Conservation (phyloP, 2,329 filamentous ascomycete species). For the Colletotrichum incanum region DNA sequence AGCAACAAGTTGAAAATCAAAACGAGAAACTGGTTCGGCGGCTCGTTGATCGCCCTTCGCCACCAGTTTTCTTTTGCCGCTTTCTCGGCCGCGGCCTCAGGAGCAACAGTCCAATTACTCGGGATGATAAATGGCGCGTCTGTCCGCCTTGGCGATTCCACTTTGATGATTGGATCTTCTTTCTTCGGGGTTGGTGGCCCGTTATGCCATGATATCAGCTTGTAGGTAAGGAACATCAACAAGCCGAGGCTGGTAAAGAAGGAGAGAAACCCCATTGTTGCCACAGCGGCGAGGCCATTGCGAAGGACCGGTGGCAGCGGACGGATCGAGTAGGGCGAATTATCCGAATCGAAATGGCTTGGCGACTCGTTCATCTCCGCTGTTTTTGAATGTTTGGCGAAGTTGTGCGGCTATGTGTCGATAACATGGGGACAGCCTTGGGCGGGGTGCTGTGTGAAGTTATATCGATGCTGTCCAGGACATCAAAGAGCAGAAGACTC, state of each 20-base stretch:
- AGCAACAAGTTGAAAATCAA: constrained; percentile 79
- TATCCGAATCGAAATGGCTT: constrained; percentile 48
- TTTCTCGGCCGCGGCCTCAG: constrained; percentile 28
- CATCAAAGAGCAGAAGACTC: too few species aligned
- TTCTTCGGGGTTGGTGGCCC: constrained; percentile 39
- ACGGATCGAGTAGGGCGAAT: constrained; percentile 50
- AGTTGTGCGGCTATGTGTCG: constrained; percentile 25
- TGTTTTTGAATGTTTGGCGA: constrained; percentile 29
- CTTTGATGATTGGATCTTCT: constrained; percentile 15
- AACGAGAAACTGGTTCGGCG: constrained; percentile 77
- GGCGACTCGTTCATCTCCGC: constrained; percentile 44
- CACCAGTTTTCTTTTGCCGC: constrained; percentile 37
- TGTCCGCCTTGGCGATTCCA: constrained; percentile 43
- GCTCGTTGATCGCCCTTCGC: constrained; percentile 50
- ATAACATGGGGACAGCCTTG: constrained; percentile 1
- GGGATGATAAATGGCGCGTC: constrained; percentile 47
- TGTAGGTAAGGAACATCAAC: constrained; percentile 54
- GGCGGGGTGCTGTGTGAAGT: neutral
- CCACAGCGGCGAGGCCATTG: constrained; percentile 56
- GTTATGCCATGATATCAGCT: constrained; percentile 54
- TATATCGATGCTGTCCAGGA: constrained; percentile 17
- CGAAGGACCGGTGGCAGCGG: constrained; percentile 54
- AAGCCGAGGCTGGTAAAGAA: constrained; percentile 54
- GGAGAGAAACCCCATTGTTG: constrained; percentile 55
- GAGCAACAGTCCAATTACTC: constrained; percentile 45